phyloP scores from a whole-genome alignment of 73 alveolate species.

The Paramecium octaurelia region DNA sequence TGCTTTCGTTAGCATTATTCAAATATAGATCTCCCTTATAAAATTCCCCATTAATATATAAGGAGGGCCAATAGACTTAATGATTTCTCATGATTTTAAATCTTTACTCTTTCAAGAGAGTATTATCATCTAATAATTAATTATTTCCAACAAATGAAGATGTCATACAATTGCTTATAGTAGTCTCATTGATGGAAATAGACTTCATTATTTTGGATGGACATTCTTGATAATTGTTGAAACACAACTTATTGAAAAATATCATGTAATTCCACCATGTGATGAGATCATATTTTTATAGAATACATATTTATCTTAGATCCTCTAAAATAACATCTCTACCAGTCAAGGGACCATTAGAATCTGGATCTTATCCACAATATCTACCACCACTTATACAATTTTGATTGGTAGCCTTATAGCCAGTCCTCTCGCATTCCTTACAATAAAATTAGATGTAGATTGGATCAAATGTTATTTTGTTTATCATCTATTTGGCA shows the following conservation, averaged over 20 bases:
- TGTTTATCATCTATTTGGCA: neutral
- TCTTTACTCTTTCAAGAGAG: neutral
- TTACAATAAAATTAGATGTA: conserved; percentile 27
- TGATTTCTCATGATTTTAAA: neutral
- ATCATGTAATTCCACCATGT: conserved; percentile 57
- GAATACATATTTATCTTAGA: conserved; percentile 78
- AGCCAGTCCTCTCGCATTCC: neutral
- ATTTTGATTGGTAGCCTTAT: neutral
- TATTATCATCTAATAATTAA: conserved; percentile 41
- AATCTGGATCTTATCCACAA: conserved; percentile 68
- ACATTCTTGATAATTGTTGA: neutral
- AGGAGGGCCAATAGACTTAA: conserved; percentile 37
- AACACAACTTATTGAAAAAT: conserved; percentile 36
- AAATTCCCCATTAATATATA: conserved; percentile 33
- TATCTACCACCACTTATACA: conserved; percentile 68
- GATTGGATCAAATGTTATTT: neutral
- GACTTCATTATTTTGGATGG: neutral
- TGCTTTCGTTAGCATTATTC: neutral
- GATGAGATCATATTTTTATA: conserved; percentile 30
- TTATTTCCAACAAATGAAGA: conserved; percentile 41
- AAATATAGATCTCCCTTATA: conserved; percentile 57
- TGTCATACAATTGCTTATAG: neutral
- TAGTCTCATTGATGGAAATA: neutral
- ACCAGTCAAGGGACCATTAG: conserved; percentile 59
- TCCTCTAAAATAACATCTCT: conserved; percentile 76